Evolutionary conservation across 2,329 filamentous ascomycete genomes (phyloP).

Genomic region (Lachnellula hyalina): DNA sequence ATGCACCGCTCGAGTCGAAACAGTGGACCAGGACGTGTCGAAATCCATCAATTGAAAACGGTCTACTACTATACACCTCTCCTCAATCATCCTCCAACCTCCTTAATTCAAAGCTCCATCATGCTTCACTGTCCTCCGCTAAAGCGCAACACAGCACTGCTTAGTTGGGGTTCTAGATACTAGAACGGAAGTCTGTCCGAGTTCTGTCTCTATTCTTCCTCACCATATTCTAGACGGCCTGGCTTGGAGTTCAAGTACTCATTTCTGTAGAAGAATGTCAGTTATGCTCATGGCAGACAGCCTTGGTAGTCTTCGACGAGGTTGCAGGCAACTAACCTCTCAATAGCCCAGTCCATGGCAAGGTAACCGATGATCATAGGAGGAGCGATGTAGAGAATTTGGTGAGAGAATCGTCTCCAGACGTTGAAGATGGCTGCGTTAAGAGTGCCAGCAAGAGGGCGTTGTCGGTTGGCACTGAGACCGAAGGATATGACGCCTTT

Average conservation of each 20-base stretch:
- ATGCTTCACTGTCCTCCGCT: constrained; percentile 9
- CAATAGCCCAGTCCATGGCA: constrained; percentile 82
- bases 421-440: constrained; percentile 92
- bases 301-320: neutral
- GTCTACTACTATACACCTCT: constrained; percentile 28
- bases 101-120: constrained; percentile 12
- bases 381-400: constrained; percentile 85
- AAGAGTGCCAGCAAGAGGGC: constrained; percentile 71
- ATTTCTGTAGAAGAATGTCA: constrained; percentile 49
- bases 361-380: constrained; percentile 75
- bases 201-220: constrained; percentile 27
- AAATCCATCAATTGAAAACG: constrained; percentile 20
- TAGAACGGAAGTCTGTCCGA: constrained; percentile 2
- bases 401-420: constrained; percentile 77
- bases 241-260: constrained; percentile 77
- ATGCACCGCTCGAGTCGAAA: neutral
- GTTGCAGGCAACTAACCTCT: constrained; percentile 60
- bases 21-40: neutral
- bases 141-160: constrained; percentile 25
- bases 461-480: constrained; percentile 82
- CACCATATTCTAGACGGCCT: constrained; percentile 52
- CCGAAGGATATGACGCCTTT: constrained; percentile 66
- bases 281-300: neutral
- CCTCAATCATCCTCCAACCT: constrained; percentile 8
- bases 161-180: constrained; percentile 15